phyloP scores from a whole-genome alignment of 176 grass and related monocot genomes.

The Phoenix dactylifera region DNA sequence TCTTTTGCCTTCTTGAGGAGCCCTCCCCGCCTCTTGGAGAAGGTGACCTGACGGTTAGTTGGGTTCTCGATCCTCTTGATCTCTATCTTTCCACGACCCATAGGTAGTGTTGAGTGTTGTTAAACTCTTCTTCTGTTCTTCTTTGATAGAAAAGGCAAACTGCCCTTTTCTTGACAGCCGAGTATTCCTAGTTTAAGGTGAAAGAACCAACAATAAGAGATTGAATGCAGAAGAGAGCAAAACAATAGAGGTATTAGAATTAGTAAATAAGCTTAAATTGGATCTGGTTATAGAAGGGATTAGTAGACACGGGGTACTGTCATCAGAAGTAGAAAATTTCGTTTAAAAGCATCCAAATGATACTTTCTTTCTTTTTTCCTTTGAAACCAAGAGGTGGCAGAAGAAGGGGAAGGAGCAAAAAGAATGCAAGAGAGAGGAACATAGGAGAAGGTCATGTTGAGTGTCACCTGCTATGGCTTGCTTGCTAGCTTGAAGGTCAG shows the following conservation, averaged over 20 bases:
- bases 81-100: slow-evolving; percentile 76
- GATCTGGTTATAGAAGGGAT: slow-evolving; percentile 6
- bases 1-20: slow-evolving; percentile 78
- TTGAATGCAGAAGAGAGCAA: not conserved
- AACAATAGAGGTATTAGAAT: not conserved
- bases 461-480: not conserved
- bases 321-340: slow-evolving; percentile 8
- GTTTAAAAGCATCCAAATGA: not conserved
- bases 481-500: slow-evolving; percentile 1
- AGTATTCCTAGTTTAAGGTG: slow-evolving; percentile 6
- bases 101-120: slow-evolving; percentile 2
- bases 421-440: not conserved
- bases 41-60: slow-evolving; percentile 70
- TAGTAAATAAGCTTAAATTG: slow-evolving; percentile 7
- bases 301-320: not conserved
- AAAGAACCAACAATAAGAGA: too few relatives aligned
- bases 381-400: not conserved
- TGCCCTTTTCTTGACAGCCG: not conserved
- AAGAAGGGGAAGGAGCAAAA: not conserved
- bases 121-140: slow-evolving; percentile 6
- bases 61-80: slow-evolving; percentile 80
- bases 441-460: too few relatives aligned
- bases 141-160: slow-evolving; percentile 3
- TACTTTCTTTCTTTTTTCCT: too few relatives aligned
- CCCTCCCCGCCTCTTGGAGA: slow-evolving; percentile 70